Conservation (phyloP, 169 alveolate genomes). For the Theileria sp. region DNA sequence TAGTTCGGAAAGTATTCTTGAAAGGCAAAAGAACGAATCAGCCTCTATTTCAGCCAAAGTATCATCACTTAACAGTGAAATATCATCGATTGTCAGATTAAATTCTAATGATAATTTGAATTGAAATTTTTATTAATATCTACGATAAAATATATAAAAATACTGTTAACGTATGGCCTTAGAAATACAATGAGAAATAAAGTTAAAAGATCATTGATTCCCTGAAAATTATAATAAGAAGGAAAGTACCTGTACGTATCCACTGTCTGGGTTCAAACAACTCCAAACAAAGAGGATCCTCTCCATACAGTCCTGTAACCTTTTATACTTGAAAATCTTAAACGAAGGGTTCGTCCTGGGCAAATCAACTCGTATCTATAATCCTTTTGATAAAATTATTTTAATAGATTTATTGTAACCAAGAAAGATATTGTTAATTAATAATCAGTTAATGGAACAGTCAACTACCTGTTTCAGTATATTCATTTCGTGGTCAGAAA, state of each 20-base stretch:
- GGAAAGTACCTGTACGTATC: constrained; percentile 82
- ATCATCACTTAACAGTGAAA: constrained; percentile 62
- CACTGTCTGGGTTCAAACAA: constrained; percentile 90
- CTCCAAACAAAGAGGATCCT: constrained; percentile 89
- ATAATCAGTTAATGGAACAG: constrained; percentile 9
- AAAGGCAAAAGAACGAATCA: constrained; percentile 87
- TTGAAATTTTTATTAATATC: constrained; percentile 27
- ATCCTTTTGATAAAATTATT: constrained; percentile 9
- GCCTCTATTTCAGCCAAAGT: constrained; percentile 84
- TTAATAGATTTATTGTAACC: not conserved
- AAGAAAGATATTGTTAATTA: too few relatives aligned
- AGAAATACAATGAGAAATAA: constrained; percentile 40
- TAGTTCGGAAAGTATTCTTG: constrained; percentile 84
- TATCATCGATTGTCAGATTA: constrained; percentile 65
- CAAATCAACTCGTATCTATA: constrained; percentile 84
- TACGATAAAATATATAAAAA: not conserved
- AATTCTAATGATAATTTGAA: constrained; percentile 50
- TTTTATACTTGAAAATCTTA: constrained; percentile 76
- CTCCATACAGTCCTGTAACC: constrained; percentile 83
- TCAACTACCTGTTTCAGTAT: constrained; percentile 67
- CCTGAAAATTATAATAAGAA: constrained; percentile 64
- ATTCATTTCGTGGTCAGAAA: constrained; percentile 59
- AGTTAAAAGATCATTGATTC: constrained; percentile 85
- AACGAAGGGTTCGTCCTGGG: constrained; percentile 86
- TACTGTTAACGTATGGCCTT: constrained; percentile 79